Conservation (phyloP, 2,329 filamentous ascomycete species). For the Aspergillus ibericus region DNA sequence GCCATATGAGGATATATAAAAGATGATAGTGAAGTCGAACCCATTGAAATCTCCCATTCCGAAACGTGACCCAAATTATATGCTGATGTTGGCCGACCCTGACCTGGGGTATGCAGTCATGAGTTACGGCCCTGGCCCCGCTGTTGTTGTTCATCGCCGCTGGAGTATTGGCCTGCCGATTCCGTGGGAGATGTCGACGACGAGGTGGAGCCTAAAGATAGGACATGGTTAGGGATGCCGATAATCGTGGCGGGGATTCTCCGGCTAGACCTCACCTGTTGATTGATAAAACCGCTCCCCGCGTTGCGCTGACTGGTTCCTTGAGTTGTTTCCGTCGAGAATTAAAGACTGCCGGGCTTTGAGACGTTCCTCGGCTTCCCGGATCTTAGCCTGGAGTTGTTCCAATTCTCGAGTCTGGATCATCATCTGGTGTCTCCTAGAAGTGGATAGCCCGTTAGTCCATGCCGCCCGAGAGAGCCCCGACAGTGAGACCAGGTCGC, state of each 20-base stretch:
- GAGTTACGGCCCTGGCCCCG: constrained; percentile 16
- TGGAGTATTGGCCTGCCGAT: constrained; percentile 23
- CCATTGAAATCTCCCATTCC: constrained; percentile 14
- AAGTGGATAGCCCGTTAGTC: constrained; percentile 3
- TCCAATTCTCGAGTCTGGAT: constrained; percentile 78
- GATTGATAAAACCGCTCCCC: constrained; percentile 21
- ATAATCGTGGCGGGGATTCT: constrained; percentile 1
- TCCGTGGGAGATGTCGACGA: constrained; percentile 24
- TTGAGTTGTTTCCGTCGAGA: constrained; percentile 12
- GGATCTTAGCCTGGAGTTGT: constrained; percentile 77
- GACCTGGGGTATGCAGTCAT: constrained; percentile 14
- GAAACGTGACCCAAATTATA: constrained; percentile 16
- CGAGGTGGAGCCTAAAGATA: constrained; percentile 15
- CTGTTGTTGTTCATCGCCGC: constrained; percentile 27
- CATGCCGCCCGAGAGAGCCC: not conserved
- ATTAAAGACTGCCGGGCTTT: constrained; percentile 38
- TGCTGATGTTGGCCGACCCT: constrained; percentile 14
- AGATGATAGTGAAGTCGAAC: constrained; percentile 15
- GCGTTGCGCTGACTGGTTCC: constrained; percentile 14
- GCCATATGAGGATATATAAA: constrained; percentile 16
- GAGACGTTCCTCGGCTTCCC: constrained; percentile 80
- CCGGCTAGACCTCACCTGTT: constrained; percentile 19
- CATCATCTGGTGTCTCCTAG: constrained; percentile 76
- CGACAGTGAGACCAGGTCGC: not conserved
- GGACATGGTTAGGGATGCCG: constrained; percentile 12